Evolutionary conservation across 345 rosid species (phyloP).

Genomic region (Mallotus nudiflorus): DNA sequence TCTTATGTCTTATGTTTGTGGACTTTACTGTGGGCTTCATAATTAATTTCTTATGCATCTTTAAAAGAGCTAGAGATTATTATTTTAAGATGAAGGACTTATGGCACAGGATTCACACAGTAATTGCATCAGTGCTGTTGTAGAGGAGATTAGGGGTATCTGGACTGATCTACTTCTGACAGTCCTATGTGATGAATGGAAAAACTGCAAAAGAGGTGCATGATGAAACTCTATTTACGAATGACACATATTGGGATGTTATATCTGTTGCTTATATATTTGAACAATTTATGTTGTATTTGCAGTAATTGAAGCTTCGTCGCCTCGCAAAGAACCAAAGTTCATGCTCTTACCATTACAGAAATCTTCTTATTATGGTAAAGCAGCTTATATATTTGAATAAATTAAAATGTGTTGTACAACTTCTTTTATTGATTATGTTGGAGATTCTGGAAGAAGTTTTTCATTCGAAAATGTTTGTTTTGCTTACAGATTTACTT

Average conservation of each 20-base stretch:
- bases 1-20: not conserved
- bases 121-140: conserved; percentile 50
- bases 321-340: conserved; percentile 79
- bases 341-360: conserved; percentile 62
- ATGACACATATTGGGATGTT: conserved; percentile 17
- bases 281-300: conserved; percentile 15
- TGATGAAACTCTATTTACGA: conserved; percentile 17
- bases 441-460: too few relatives aligned
- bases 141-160: conserved; percentile 63
- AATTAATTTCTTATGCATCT: not conserved
- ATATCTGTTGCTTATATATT: too few relatives aligned
- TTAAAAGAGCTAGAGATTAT: not conserved
- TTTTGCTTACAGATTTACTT: conserved; percentile 42
- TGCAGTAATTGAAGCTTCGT: conserved; percentile 87
- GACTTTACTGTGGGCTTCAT: not conserved
- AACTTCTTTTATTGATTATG: not conserved
- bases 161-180: conserved; percentile 84
- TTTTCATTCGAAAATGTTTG: too few relatives aligned
- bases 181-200: conserved; percentile 87
- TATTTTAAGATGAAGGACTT: conserved; percentile 5
- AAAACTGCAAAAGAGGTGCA: conserved; percentile 90
- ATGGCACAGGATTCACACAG: conserved; percentile 68
- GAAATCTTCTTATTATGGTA: conserved; percentile 63
- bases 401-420: not conserved
- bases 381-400: conserved; percentile 17